Evolutionary conservation across 108 stramenopile species (phyloP), one percentile per base, ranked within the genome.

Genomic region (Skeletonema tropicum): DNA sequence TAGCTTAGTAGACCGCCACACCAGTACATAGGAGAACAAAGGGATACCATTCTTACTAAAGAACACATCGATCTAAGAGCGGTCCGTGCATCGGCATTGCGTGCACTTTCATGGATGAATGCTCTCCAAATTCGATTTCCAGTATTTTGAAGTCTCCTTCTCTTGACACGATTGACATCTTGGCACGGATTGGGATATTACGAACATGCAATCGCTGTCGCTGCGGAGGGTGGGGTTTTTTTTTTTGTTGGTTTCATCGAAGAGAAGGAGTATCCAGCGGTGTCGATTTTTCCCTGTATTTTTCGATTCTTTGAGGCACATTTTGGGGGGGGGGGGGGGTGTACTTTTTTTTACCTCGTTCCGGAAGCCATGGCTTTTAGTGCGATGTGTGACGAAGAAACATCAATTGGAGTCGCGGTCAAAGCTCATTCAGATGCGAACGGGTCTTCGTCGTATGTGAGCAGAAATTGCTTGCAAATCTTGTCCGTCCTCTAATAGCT

Each of bases 101-200:
- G 84, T 38, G 74, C 83, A 17, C 64, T 90, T 58, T 80, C 66
- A 19, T 87, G 72, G 92, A 93, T 68, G 71, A 79, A 45, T 74
- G 63, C 31, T 62, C 77, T 25, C 81, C 85, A 60, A 77, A 85
- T 33, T 78, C 73, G 10, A 41, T 79, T 9, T 35, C 33, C 10
- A 74, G 31, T 42, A 82, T 85, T 35, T 66, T 85, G 36, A 68
- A 80, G 41, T 57, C 70, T 38, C 30, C 71, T 39, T 66, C 70
- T 12, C 58, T 31, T 23, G 75, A 70, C 21, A 76, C 77, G 10
- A 83, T 93, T 73, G 88, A 90, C 41, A 65, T 63, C 10, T 58
- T 93, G n/a, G 89, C 88, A 41, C 49, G 80, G 38, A 64, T n/a
- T 75, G 57, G 92, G 92, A 32, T 91, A 94, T 68, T 86, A 84